Conservation (phyloP, 441 rosid genomes). For the Geranium incanum region DNA sequence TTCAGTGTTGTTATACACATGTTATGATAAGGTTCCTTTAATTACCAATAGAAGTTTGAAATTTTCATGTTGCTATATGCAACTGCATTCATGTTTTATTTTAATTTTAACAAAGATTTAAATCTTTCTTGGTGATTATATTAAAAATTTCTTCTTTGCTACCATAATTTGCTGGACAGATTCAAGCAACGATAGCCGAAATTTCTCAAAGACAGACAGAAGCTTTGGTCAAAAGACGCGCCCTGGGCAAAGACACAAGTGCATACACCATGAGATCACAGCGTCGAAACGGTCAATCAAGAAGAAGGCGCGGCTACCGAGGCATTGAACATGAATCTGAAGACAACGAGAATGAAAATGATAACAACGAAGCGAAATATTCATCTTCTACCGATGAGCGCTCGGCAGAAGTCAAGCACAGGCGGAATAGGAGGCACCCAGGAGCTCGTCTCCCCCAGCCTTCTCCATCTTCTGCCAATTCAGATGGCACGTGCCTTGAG, state of each 20-base stretch:
- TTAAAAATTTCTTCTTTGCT: too few species aligned
- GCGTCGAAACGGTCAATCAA: conserved; percentile 33
- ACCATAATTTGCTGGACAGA: conserved; percentile 34
- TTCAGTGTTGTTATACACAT: not conserved
- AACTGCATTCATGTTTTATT: not conserved
- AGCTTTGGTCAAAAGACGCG: conserved; percentile 45
- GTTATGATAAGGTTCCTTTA: not conserved
- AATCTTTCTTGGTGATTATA: too few species aligned
- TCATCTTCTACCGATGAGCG: conserved; percentile 78
- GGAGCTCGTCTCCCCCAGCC: conserved; percentile 43
- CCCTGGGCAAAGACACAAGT: conserved; percentile 43
- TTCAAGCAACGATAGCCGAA: conserved; percentile 68
- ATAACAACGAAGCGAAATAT: conserved; percentile 44
- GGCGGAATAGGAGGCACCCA: conserved; percentile 48
- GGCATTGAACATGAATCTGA: conserved; percentile 47
- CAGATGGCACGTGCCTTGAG: conserved; percentile 33
- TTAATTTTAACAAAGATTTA: too few species aligned
- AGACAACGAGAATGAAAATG: conserved; percentile 48
- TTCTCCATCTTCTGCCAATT: conserved; percentile 39
- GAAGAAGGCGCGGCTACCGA: conserved; percentile 40
- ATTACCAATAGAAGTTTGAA: not conserved
- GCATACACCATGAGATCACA: conserved; percentile 37
- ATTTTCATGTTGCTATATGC: not conserved
- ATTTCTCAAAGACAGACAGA: conserved; percentile 55
- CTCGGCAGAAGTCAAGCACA: conserved; percentile 41